phyloP scores from a whole-genome alignment of 345 rosid species.

The Barbarea vulgaris region DNA sequence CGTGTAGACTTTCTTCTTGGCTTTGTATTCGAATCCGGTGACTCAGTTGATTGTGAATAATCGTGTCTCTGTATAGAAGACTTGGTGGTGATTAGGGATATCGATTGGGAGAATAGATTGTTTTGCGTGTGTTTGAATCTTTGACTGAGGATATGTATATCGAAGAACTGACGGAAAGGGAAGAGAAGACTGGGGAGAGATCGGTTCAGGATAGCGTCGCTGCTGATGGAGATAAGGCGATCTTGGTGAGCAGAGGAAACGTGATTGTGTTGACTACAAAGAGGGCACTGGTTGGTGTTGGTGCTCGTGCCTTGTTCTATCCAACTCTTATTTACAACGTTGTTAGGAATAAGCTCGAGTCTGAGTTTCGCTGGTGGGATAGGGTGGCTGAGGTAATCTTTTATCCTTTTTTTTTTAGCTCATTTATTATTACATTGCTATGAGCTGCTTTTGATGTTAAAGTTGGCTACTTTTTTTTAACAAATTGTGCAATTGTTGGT shows the following conservation, averaged over 20 bases:
- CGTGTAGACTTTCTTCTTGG: slow-evolving; percentile 43
- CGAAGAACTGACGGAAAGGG: slow-evolving; percentile 67
- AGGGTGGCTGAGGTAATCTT: slow-evolving; percentile 72
- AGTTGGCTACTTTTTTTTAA: background rate
- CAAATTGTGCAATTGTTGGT: background rate
- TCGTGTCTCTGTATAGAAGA: slow-evolving; percentile 26
- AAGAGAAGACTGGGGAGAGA: slow-evolving; percentile 29
- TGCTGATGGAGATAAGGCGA: slow-evolving; percentile 35
- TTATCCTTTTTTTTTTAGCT: background rate
- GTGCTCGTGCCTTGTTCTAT: slow-evolving; percentile 92
- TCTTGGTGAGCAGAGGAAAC: slow-evolving; percentile 34
- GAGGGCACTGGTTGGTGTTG: slow-evolving; percentile 82
- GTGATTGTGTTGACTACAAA: slow-evolving; percentile 50
- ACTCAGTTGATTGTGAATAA: slow-evolving; percentile 21
- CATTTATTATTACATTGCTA: background rate
- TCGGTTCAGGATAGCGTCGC: slow-evolving; percentile 33
- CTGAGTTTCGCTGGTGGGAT: slow-evolving; percentile 99
- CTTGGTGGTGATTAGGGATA: slow-evolving; percentile 35
- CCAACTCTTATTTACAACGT: slow-evolving; percentile 90
- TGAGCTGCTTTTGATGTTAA: background rate
- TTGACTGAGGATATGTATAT: slow-evolving; percentile 68
- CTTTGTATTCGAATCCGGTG: slow-evolving; percentile 32
- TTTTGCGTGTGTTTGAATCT: slow-evolving; percentile 31
- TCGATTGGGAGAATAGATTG: slow-evolving; percentile 24
- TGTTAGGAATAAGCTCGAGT: slow-evolving; percentile 83